Evolutionary conservation across 192 early-diverging fungal genomes (phyloP), one percentile per base, ranked within the genome.

Genomic region (Coemansia sp.): DNA sequence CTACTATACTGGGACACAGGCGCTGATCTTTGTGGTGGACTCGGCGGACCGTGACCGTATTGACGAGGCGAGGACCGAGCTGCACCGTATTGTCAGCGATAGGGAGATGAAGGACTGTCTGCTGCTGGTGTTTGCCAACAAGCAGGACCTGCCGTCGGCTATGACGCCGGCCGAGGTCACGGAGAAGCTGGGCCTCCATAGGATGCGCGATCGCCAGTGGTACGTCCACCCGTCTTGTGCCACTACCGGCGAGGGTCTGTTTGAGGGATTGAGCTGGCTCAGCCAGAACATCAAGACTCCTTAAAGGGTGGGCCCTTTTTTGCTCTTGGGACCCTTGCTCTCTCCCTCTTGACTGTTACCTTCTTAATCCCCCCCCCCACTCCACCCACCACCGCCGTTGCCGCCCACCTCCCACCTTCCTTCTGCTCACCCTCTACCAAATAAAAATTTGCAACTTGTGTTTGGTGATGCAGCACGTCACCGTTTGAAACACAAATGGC

Each of bases 101-200:
- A 67, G 83, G 28, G 89, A 89, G 78, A 88, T 91, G 87, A 81
- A 82, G 62, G 85, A 91, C 45, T 84, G 82, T 49, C 51, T 89
- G 43, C 67, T 91, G 51, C 68, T 91, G 17, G 84, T 91, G 1
- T 88, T 91, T 80, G 89, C 85, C 19, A 88, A 88, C 64, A 88
- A 88, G 73, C 85, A 87, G 60, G 85, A 87, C 67, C 54, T 87
- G 42, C 81, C 77, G 13, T 77, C 68, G 16, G 92, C 91, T n/a
- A 92, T 94, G 89, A 85, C 89, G 9, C 90, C 88, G 7, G 87
- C 92, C 36, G 94, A 99, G 65, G 85, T 99, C 36, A 89, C 92
- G 17, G 93, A 97, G 58, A 80, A 80, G 44, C 72, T 99, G 28
- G 92, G 90, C 5, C 64, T 99, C 49, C 81, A 87, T 39, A 77